These are phyloP conservation scores for Naganishia sp. DNA, from an alignment of 1,284 basidiomycete genomes.

Conservation along the genomic window DNA sequence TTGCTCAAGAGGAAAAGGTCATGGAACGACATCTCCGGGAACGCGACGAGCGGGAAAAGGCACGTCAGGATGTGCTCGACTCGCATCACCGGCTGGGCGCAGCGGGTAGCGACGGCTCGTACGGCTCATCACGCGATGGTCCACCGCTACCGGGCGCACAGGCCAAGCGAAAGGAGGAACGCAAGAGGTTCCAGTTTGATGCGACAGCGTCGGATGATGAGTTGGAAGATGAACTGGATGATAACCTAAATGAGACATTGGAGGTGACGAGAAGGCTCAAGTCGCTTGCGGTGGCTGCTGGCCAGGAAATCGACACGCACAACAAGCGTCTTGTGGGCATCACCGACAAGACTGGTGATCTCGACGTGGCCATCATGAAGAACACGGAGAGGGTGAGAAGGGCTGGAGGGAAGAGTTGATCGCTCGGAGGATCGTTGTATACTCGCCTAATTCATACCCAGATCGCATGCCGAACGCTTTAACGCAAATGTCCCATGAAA, in stretches of 20 bases:
- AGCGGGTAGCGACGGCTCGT: conserved; percentile 50
- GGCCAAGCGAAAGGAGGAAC: conserved; percentile 63
- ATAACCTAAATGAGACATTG: conserved; percentile 86
- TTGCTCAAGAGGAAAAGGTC: conserved; percentile 85
- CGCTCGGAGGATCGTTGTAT: background rate
- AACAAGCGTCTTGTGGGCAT: conserved; percentile 51
- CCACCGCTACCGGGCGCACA: conserved; percentile 43
- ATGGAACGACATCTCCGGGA: conserved; percentile 87
- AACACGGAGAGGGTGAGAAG: conserved; percentile 52
- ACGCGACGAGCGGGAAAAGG: conserved; percentile 77
- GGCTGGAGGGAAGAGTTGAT: conserved; percentile 38
- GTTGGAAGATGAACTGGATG: conserved; percentile 73
- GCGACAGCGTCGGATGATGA: conserved; percentile 95
- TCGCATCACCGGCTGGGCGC: conserved; percentile 81
- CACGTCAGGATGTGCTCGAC: conserved; percentile 80
- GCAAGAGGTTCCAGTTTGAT: conserved; percentile 90
- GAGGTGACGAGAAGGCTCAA: conserved; percentile 80
- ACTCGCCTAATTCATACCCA: background rate
- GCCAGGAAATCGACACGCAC: conserved; percentile 53
- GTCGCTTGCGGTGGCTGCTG: conserved; percentile 70
- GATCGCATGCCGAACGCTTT: background rate
- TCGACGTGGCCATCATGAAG: conserved; percentile 52
- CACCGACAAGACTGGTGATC: conserved; percentile 54
- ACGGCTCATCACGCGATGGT: conserved; percentile 20
- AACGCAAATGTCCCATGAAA: background rate